These are phyloP conservation scores for Saitoella complicata DNA, from an alignment of 805 yeast species.

Conservation along the genomic window DNA sequence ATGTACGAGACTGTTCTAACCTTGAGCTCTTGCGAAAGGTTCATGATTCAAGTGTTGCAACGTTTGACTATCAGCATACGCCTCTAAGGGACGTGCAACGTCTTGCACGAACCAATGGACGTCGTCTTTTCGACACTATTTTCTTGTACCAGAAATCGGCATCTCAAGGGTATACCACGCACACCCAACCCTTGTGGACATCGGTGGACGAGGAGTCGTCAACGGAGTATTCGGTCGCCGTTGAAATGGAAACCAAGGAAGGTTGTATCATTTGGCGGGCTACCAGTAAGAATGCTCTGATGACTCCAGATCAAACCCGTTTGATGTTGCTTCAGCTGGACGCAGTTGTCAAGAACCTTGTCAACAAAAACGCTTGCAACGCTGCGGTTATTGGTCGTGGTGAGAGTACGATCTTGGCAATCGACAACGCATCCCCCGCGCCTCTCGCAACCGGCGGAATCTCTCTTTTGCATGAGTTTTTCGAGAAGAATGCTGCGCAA, in stretches of 20 bases:
- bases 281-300: not conserved
- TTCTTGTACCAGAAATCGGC: slow-evolving; percentile 10
- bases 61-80: slow-evolving; percentile 10
- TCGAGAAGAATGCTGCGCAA: slow-evolving; percentile 7
- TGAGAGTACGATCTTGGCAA: slow-evolving; percentile 4
- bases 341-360: no score
- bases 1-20: slow-evolving; percentile 7
- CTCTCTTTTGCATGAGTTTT: slow-evolving; percentile 12
- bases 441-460: not conserved
- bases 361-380: not conserved
- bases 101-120: not conserved
- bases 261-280: not conserved
- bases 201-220: not conserved
- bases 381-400: slow-evolving; percentile 3
- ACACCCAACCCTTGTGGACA: not conserved
- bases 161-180: no score
- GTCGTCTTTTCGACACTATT: slow-evolving; percentile 9
- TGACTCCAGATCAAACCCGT: no score
- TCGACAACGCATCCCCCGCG: not conserved
- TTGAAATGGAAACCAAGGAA: slow-evolving; percentile 10
- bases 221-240: slow-evolving; percentile 1
- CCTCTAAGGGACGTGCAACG: slow-evolving; percentile 5
- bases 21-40: slow-evolving; percentile 2
- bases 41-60: not conserved
- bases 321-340: no score